phyloP scores from a whole-genome alignment of 768 basidiomycete genomes.

The Inosperma sp. region DNA sequence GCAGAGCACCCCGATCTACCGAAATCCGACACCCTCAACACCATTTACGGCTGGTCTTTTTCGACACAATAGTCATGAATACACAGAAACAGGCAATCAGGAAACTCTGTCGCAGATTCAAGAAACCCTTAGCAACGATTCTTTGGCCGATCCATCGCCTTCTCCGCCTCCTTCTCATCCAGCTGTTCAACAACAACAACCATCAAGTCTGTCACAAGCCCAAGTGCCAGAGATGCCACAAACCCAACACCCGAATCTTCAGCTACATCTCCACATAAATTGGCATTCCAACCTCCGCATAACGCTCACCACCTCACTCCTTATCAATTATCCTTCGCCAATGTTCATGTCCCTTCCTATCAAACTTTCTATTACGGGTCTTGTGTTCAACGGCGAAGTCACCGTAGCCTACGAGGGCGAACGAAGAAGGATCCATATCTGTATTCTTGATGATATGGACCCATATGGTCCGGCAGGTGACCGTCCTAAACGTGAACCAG shows the following conservation, averaged over 20 bases:
- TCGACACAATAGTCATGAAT: constrained; percentile 16
- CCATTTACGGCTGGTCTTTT: constrained; percentile 25
- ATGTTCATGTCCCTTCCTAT: constrained; percentile 97
- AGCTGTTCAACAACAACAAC: constrained; percentile 14
- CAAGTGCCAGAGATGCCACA: constrained; percentile 27
- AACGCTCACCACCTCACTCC: constrained; percentile 84
- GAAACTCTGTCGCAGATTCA: constrained; percentile 8
- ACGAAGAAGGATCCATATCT: constrained; percentile 77
- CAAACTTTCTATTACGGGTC: constrained; percentile 84
- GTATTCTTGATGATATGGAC: constrained; percentile 83
- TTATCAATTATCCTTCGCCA: constrained; percentile 95
- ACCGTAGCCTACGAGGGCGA: constrained; percentile 90
- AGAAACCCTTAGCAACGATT: constrained; percentile 9
- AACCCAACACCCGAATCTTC: constrained; percentile 64
- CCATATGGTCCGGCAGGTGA: constrained; percentile 72
- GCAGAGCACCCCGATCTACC: constrained; percentile 25
- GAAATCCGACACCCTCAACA: constrained; percentile 27
- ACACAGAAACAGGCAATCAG: constrained; percentile 8
- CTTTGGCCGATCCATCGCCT: constrained; percentile 21
- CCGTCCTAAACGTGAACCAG: constrained; percentile 46
- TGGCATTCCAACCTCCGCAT: constrained; percentile 89
- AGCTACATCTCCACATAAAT: constrained; percentile 79
- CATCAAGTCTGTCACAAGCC: constrained; percentile 9
- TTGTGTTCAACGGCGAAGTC: constrained; percentile 83
- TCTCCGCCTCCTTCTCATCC: no score